These are phyloP conservation scores for Rhodamnia rubescens DNA, from an alignment of 345 rosid species.

Conservation along the genomic window DNA sequence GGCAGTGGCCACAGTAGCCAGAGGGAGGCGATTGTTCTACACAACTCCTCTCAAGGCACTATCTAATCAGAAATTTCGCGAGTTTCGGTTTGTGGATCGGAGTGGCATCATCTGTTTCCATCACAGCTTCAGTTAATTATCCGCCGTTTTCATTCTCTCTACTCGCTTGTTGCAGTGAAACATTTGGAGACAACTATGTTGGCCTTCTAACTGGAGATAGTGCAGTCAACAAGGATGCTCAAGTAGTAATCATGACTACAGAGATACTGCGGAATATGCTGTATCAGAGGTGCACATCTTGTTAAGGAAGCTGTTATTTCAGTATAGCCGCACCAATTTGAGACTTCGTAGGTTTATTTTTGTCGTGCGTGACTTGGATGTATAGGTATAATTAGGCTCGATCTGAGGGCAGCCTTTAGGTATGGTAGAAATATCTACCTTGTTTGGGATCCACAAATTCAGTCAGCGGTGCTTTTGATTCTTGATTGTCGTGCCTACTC, in stretches of 20 bases:
- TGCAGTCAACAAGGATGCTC: conserved; percentile 80
- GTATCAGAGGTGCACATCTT: conserved; percentile 59
- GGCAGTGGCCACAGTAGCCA: conserved; percentile 76
- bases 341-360: neutral
- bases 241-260: conserved; percentile 80
- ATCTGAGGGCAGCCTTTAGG: neutral
- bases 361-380: neutral
- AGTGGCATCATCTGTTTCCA: neutral
- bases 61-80: conserved; percentile 94
- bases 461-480: neutral
- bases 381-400: neutral
- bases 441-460: neutral
- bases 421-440: neutral
- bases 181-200: conserved; percentile 82
- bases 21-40: conserved; percentile 72
- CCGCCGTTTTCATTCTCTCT: neutral
- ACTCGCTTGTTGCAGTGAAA: conserved; percentile 34
- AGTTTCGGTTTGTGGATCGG: conserved; percentile 49
- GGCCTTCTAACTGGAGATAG: conserved; percentile 94
- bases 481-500: neutral
- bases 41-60: conserved; percentile 97
- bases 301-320: neutral
- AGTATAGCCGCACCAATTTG: neutral
- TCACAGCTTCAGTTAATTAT: neutral
- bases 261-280: conserved; percentile 95